Evolutionary conservation across 2,329 filamentous ascomycete genomes (phyloP).

Genomic region (Fusarium penzigii): DNA sequence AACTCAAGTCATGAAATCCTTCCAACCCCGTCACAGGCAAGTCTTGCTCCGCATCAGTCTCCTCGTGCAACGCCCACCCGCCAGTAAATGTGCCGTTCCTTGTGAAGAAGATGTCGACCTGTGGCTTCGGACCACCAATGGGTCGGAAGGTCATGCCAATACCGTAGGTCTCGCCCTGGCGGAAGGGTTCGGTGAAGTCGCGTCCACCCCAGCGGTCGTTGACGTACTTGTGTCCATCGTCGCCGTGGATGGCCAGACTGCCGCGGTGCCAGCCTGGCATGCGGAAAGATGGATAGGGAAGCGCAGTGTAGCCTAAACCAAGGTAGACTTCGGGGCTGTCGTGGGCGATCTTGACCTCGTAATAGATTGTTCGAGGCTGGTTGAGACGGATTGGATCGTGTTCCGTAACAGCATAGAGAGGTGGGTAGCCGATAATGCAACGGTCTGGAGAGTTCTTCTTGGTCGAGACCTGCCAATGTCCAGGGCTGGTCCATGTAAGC

Average conservation of each 20-base stretch:
- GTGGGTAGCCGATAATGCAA: conserved; percentile 67
- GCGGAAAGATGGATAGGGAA: conserved; percentile 76
- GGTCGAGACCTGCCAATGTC: conserved; percentile 53
- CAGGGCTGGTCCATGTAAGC: conserved; percentile 47
- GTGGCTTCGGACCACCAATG: conserved; percentile 29
- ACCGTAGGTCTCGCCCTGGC: conserved; percentile 66
- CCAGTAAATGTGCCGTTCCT: conserved; percentile 60
- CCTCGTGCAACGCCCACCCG: conserved; percentile 74
- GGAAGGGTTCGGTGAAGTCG: conserved; percentile 65
- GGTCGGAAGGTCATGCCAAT: conserved; percentile 66
- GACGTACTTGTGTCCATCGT: conserved; percentile 75
- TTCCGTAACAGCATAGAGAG: conserved; percentile 63
- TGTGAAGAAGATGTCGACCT: conserved; percentile 63
- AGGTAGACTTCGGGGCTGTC: conserved; percentile 52
- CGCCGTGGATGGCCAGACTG: conserved; percentile 74
- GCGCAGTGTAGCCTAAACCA: conserved; percentile 69
- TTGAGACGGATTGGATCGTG: conserved; percentile 55
- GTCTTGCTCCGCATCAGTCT: conserved; percentile 64
- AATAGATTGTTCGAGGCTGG: conserved; percentile 62
- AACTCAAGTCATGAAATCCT: conserved; percentile 70
- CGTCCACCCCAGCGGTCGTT: conserved; percentile 75
- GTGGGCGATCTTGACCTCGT: conserved; percentile 62
- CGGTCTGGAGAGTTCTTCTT: conserved; percentile 54
- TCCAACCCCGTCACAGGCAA: conserved; percentile 66
- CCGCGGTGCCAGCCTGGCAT: conserved; percentile 81